Conservation (phyloP, 2,329 filamentous ascomycete species). For the Coniochaeta prunicola region DNA sequence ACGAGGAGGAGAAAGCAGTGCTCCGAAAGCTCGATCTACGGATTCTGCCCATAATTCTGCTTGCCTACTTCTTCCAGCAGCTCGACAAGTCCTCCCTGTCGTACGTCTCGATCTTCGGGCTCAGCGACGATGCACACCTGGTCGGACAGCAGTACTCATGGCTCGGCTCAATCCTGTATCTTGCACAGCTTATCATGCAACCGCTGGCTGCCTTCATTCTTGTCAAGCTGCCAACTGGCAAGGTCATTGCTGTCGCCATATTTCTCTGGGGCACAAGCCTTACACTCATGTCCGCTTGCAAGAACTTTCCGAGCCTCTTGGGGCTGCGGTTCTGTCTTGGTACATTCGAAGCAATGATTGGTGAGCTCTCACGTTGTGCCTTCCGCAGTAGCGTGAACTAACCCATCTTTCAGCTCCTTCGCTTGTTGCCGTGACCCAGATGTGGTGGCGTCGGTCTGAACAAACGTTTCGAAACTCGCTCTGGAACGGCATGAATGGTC, state of each 20-base stretch:
- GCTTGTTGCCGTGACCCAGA: slow-evolving; percentile 50
- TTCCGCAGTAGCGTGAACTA: neutral
- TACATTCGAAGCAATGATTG: slow-evolving; percentile 25
- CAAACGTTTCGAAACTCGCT: slow-evolving; percentile 49
- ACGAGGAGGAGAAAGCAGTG: slow-evolving; percentile 40
- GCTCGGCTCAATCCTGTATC: slow-evolving; percentile 53
- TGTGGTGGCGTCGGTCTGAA: slow-evolving; percentile 55
- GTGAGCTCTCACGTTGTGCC: neutral
- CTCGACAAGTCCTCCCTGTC: slow-evolving; percentile 40
- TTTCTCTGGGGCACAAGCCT: slow-evolving; percentile 45
- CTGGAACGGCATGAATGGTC: slow-evolving; percentile 56
- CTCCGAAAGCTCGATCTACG: slow-evolving; percentile 40
- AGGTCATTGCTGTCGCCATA: slow-evolving; percentile 42
- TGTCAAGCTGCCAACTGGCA: slow-evolving; percentile 46
- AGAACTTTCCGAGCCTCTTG: slow-evolving; percentile 36
- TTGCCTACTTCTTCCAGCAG: slow-evolving; percentile 52
- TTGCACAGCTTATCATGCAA: slow-evolving; percentile 53
- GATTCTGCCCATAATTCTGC: slow-evolving; percentile 42
- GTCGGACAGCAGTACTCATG: slow-evolving; percentile 45
- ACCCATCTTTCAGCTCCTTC: slow-evolving; percentile 28
- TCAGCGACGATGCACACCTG: slow-evolving; percentile 38
- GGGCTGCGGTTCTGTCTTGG: slow-evolving; percentile 36
- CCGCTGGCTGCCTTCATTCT: slow-evolving; percentile 44
- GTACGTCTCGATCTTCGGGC: slow-evolving; percentile 37
- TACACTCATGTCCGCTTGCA: slow-evolving; percentile 43